A percentile compares a stretch with the other conserved stretches of the same genome.
Evolutionary conservation across 805 yeast genomes (phyloP).

Genomic region (Pichia cephalocereana): DNA sequence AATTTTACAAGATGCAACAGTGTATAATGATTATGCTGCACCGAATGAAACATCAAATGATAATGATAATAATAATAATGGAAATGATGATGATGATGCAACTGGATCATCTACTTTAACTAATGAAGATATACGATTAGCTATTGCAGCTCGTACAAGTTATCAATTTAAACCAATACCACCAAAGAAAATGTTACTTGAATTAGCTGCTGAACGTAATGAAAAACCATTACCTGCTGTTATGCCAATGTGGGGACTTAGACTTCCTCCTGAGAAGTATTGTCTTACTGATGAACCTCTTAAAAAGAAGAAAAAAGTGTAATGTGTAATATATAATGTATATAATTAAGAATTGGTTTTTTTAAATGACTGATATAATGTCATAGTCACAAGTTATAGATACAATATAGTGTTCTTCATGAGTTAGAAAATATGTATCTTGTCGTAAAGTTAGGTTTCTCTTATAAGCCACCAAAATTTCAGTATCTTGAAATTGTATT

Average conservation of each 20-base stretch:
- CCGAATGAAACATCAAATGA: neutral
- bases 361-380: too few relatives aligned
- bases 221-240: conserved; percentile 86
- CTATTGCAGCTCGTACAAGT: conserved; percentile 89
- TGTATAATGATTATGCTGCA: conserved; percentile 73
- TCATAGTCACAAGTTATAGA: too few relatives aligned
- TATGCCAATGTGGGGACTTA: conserved; percentile 82
- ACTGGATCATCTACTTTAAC: conserved; percentile 31
- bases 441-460: too few relatives aligned
- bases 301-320: neutral
- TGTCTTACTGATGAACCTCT: conserved; percentile 42
- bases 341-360: too few relatives aligned
- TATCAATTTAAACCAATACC: conserved; percentile 94
- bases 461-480: too few relatives aligned
- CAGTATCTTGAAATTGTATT: neutral
- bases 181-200: conserved; percentile 85
- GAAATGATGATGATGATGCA: neutral
- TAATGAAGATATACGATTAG: conserved; percentile 85
- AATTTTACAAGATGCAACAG: conserved; percentile 79
- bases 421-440: too few relatives aligned
- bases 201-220: conserved; percentile 87
- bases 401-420: too few relatives aligned
- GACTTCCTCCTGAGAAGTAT: conserved; percentile 96
- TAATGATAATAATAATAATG: conserved; percentile 26
- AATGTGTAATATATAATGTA: neutral